These are phyloP conservation scores for Tricholoma terreum DNA, from an alignment of 768 basidiomycete species.

Conservation along the genomic window DNA sequence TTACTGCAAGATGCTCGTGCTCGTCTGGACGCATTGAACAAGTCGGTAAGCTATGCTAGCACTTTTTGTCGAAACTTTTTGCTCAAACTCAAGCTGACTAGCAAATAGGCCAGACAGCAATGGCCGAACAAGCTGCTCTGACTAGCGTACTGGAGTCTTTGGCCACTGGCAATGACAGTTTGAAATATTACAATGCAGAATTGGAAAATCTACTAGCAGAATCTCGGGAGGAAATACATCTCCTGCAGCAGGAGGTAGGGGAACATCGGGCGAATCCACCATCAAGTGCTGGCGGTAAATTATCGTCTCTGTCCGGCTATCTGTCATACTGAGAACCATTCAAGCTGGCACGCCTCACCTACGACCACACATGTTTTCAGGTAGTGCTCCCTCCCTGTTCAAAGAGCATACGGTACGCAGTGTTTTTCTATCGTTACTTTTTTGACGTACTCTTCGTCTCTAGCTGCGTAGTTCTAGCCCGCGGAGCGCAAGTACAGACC, in stretches of 20 bases:
- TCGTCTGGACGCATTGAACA: slow-evolving; percentile 58
- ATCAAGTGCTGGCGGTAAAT: slow-evolving; percentile 42
- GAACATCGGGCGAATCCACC: slow-evolving; percentile 58
- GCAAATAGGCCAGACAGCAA: slow-evolving; percentile 40
- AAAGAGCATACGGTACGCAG: slow-evolving; percentile 34
- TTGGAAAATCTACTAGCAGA: slow-evolving; percentile 71
- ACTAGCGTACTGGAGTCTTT: slow-evolving; percentile 76
- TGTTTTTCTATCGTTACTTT: neutral
- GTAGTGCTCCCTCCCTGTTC: slow-evolving; percentile 41
- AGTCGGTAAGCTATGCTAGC: slow-evolving; percentile 37
- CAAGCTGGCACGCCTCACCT: slow-evolving; percentile 41
- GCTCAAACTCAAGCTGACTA: slow-evolving; percentile 18
- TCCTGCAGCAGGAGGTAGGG: slow-evolving; percentile 70
- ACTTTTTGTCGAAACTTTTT: slow-evolving; percentile 7
- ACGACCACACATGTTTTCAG: slow-evolving; percentile 37
- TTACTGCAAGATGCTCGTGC: slow-evolving; percentile 64
- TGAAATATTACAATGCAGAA: slow-evolving; percentile 81
- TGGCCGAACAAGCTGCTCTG: slow-evolving; percentile 55
- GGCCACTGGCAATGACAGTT: slow-evolving; percentile 78
- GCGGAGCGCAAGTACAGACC: slow-evolving; percentile 28
- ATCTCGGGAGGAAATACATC: slow-evolving; percentile 71
- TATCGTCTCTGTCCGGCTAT: neutral
- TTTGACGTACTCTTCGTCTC: neutral
- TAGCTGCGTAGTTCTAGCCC: slow-evolving; percentile 16
- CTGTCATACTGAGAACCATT: neutral